Conservation (phyloP, 2,329 filamentous ascomycete species). For the Endocalyx cinctus region DNA sequence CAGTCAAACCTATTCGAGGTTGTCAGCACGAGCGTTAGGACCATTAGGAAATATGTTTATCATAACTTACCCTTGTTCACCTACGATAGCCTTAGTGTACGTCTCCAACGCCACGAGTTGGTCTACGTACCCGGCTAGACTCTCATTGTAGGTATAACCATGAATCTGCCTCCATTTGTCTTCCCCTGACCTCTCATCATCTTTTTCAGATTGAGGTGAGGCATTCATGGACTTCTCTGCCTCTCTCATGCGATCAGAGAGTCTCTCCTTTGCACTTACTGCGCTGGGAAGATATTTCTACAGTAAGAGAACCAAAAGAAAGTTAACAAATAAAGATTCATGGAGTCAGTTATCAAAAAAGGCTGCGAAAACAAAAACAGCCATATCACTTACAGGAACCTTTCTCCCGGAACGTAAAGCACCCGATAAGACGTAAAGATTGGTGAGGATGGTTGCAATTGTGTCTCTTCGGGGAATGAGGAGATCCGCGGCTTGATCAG, state of each 20-base stretch:
- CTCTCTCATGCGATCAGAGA: conserved; percentile 46
- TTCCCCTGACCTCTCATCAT: conserved; percentile 27
- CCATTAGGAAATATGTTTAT: no score
- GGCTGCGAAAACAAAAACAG: no score
- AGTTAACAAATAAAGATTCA: no score
- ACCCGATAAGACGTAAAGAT: conserved; percentile 53
- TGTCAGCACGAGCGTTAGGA: no score
- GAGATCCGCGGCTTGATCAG: conserved; percentile 43
- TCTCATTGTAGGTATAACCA: conserved; percentile 50
- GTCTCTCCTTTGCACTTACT: conserved; percentile 45
- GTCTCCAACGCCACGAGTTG: conserved; percentile 51
- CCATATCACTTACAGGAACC: conserved; percentile 46
- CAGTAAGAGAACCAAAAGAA: no score
- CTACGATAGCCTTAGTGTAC: conserved; percentile 54
- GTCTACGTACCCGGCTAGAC: conserved; percentile 48
- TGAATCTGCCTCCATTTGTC: conserved; percentile 54
- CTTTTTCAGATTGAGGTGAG: no score
- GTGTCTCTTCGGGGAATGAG: conserved; percentile 50
- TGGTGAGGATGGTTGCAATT: conserved; percentile 53
- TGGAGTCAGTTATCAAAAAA: no score
- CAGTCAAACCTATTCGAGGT: conserved; percentile 37
- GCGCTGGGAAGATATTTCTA: conserved; percentile 53
- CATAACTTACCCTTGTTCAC: conserved; percentile 46
- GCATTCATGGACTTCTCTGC: no score
- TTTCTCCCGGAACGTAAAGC: conserved; percentile 46